Evolutionary conservation across 129 eudicot genomes (phyloP).

Genomic region (Saussurea involucrata): DNA sequence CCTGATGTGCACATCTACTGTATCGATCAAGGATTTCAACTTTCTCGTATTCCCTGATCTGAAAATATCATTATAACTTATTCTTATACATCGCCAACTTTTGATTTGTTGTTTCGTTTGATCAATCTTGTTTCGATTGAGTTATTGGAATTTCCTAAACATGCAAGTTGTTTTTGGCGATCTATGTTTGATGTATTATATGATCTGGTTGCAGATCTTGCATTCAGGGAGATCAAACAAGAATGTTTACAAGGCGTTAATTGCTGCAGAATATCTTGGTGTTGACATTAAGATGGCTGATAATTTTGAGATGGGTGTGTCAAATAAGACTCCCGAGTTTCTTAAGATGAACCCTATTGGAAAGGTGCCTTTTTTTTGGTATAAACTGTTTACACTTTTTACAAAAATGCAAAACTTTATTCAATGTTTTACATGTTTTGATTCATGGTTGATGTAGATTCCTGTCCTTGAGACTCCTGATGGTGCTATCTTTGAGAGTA

Average conservation of each 20-base stretch:
- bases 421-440: not conserved
- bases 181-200: not conserved
- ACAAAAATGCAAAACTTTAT: not conserved
- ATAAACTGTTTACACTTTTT: not conserved
- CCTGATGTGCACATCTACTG: not conserved
- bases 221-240: conserved; percentile 46
- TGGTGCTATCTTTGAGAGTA: conserved; percentile 80
- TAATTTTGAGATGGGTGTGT: conserved; percentile 71
- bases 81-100: not conserved
- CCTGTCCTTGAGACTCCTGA: conserved; percentile 88
- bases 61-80: not conserved
- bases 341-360: conserved; percentile 91
- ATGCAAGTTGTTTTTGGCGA: not conserved
- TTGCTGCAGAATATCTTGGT: conserved; percentile 75
- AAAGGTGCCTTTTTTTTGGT: conserved; percentile 41
- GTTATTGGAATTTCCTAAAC: not conserved
- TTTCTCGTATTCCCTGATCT: conserved; percentile 1
- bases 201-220: conserved; percentile 44
- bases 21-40: not conserved
- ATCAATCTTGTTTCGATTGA: not conserved
- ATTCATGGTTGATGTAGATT: conserved; percentile 36
- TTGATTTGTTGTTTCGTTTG: not conserved
- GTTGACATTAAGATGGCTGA: conserved; percentile 56
- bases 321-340: conserved; percentile 80
- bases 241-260: conserved; percentile 68